phyloP scores from a whole-genome alignment of 306 rosid genomes.

The Purshia tridentata region DNA sequence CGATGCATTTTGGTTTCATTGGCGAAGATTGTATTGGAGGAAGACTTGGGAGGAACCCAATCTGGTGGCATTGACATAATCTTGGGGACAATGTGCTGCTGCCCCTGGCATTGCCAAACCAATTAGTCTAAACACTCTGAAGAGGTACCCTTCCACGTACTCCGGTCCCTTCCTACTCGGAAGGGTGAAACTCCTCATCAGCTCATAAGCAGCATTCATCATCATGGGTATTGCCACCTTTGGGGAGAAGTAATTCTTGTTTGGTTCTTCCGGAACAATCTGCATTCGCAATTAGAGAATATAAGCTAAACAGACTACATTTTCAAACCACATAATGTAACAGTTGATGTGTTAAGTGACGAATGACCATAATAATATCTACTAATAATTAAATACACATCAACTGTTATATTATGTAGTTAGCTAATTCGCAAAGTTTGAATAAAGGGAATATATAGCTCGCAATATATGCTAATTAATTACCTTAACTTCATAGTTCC shows the following conservation, averaged over 20 bases:
- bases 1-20: too few relatives aligned
- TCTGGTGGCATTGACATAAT: slow-evolving; percentile 66
- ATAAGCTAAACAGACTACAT: too few relatives aligned
- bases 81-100: slow-evolving; percentile 63
- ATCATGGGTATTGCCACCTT: slow-evolving; percentile 43
- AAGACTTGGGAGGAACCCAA: slow-evolving; percentile 36
- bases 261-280: slow-evolving; percentile 66
- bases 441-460: too few relatives aligned
- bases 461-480: too few relatives aligned
- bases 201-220: slow-evolving; percentile 47
- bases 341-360: too few relatives aligned
- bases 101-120: slow-evolving; percentile 62
- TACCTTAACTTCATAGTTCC: slow-evolving; percentile 53
- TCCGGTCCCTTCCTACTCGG: slow-evolving; percentile 35
- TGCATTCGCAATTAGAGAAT: slow-evolving; percentile 10
- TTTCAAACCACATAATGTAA: too few relatives aligned
- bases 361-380: too few relatives aligned
- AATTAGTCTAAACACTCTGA: slow-evolving; percentile 42
- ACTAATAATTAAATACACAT: too few relatives aligned
- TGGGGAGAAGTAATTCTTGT: slow-evolving; percentile 57
- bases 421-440: too few relatives aligned
- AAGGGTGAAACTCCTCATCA: slow-evolving; percentile 67
- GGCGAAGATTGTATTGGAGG: background rate
- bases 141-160: slow-evolving; percentile 52
- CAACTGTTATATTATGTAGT: too few relatives aligned